Evolutionary conservation across 495 filamentous ascomycete genomes (phyloP).

Genomic region (Penicillium manginii): DNA sequence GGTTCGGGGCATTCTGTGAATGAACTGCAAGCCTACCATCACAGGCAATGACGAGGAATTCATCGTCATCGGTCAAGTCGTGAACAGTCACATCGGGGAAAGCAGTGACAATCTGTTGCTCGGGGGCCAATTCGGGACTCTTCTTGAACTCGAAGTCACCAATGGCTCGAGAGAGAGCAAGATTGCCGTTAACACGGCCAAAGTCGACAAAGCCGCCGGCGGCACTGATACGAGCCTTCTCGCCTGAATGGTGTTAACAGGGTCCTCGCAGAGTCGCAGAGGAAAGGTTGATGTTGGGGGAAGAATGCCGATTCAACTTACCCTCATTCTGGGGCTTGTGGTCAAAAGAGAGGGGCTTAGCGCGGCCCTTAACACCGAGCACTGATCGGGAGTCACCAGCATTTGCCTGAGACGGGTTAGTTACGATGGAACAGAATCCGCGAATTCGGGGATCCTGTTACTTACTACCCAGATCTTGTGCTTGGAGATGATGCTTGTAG

Average conservation of each 20-base stretch:
- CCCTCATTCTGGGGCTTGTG: slow-evolving; percentile 99
- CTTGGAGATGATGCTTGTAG: slow-evolving; percentile 82
- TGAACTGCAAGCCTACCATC: slow-evolving; percentile 67
- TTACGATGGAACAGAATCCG: not conserved
- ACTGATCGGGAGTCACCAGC: slow-evolving; percentile 95
- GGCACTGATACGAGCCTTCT: slow-evolving; percentile 93
- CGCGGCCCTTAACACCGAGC: slow-evolving; percentile 91
- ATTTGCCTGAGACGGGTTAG: slow-evolving; percentile 68
- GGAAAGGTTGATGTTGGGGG: no score
- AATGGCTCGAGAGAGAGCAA: slow-evolving; percentile 96
- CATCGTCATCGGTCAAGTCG: slow-evolving; percentile 88
- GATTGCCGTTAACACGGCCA: slow-evolving; percentile 95
- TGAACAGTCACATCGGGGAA: slow-evolving; percentile 92
- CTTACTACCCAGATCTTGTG: slow-evolving; percentile 94
- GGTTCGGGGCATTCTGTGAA: not conserved
- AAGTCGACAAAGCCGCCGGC: slow-evolving; percentile 99
- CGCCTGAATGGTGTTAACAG: slow-evolving; percentile 56
- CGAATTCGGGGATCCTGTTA: slow-evolving; percentile 19
- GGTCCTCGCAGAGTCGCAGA: no score
- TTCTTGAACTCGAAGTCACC: slow-evolving; percentile 99
- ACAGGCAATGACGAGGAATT: slow-evolving; percentile 96
- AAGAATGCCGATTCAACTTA: slow-evolving; percentile 34
- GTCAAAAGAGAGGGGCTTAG: slow-evolving; percentile 95
- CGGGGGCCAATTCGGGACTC: slow-evolving; percentile 91
- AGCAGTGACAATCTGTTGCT: slow-evolving; percentile 97